Base-by-base conservation (phyloP, 495 filamentous ascomycete species). In the Amorphotheca resinae region DNA sequence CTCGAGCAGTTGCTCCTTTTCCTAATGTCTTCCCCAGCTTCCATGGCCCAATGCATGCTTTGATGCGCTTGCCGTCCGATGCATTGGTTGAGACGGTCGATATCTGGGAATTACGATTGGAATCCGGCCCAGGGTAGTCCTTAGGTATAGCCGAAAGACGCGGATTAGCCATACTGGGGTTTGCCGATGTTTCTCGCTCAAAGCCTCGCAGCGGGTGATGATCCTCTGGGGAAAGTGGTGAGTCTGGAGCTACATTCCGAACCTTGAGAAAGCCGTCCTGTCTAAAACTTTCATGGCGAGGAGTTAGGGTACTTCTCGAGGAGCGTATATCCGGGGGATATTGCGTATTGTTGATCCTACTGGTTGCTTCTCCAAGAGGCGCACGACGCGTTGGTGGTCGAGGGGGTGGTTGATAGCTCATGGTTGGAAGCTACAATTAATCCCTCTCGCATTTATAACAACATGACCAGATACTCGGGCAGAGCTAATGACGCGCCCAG, bases 1-100 rank as follows among this genome's bases (percentile, higher is more conserved):
- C 93, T 4, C 83, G 70, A 2, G 83, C 87, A 42, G 84, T 87
- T 0, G 87, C 79, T 6, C 91, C 91, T 44, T 80, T 77, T 0
- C 91, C 91, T 35, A 98, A 66, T 0, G 80, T 88, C 56, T 76
- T 81, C 6, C 91, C 91, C 14, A 98, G 63, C 38, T 84, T 72
- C 93, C 93, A 98, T 52, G 89, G 87, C 1, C 88, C 88, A 41
- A 76, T 80, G 49, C 82, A 77, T 7, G 77, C 82, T 58, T 94
- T 94, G 34, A 77, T 64, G 40, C 75, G 71, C 21, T 73, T 65
- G 49, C 73, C 72, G 23, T 68, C 55, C 9, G 78, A 80, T 2
- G 71, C 57, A 38, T 65, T 72, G 14, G 76, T 79, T 0, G 82
- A 87, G 0, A 69, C 63, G 2, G 76, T 78, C 0, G 85, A 89